Base-by-base conservation (phyloP, 495 filamentous ascomycete genomes). In the Lichina pygmaea region DNA sequence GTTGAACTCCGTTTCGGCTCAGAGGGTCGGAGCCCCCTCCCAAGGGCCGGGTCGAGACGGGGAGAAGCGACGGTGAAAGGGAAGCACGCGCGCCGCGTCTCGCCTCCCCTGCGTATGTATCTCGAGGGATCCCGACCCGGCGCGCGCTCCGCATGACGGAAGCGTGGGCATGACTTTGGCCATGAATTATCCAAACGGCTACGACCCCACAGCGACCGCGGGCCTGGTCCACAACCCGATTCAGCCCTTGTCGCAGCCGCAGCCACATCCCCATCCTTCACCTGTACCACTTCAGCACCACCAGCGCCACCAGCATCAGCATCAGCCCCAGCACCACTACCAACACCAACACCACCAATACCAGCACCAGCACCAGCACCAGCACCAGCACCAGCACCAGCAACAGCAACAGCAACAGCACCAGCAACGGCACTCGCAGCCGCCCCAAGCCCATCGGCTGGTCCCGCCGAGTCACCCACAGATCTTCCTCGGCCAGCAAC, bases 291-390 rank as follows among this genome's bases (percentile, higher is more conserved):
- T 6, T 9, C 55, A 58, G 51, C 52, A 47, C 32, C 44, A 32
- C 47, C 45, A 41, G 41, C 50, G 46, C 15, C 45, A 34, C 33
- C 52, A 47, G 8, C 51, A 42, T 39, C 36, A 39, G 36, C 36
- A 39, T 15, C 13, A 30, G 32, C 44, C n/a, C 32, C 32, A 30
- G 44, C 44, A 41, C 37, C 32, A 36, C 10, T 44, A 31, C 45
- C 52, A 36, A 44, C 48, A 37, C 31, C 50, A 24, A 41, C 48
- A 44, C 48, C 55, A 39, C 44, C 53, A 41, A 52, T 50, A 52
- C 51, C 48, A 24, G 45, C 61, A 62, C 55, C 66, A 62, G 60
- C 66, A 62, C 46, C 61, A 60, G 30, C 65, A 62, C 57, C 63
- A 63, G 12, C 54, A 47, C 34, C 45, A 38, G 34, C 59, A 46